phyloP scores from a whole-genome alignment of 2,329 filamentous ascomycete species.

The Sporothrix mexicana region DNA sequence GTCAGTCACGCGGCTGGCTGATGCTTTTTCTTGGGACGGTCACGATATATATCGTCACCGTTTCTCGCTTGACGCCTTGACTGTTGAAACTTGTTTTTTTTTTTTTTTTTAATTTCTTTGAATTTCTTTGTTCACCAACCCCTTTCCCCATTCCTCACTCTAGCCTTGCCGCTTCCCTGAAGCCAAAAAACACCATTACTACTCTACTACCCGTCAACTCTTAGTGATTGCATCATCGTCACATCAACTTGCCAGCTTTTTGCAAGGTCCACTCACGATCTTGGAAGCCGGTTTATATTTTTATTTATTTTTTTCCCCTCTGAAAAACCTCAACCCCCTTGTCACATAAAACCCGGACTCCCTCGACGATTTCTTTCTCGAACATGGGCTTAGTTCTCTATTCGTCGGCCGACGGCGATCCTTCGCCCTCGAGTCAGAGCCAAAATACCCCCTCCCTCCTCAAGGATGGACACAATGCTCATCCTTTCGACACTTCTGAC shows the following conservation, averaged over 20 bases:
- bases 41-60: slow-evolving; percentile 23
- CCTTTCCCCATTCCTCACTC: too few relatives aligned
- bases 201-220: too few relatives aligned
- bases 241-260: neutral
- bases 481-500: too few relatives aligned
- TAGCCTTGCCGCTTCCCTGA: too few relatives aligned
- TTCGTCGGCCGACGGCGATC: slow-evolving; percentile 1
- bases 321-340: neutral
- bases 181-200: too few relatives aligned
- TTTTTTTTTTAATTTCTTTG: neutral
- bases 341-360: neutral
- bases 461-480: neutral
- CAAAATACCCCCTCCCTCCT: neutral
- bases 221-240: slow-evolving; percentile 19
- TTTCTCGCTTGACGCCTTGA: slow-evolving; percentile 13
- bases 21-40: neutral
- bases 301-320: neutral
- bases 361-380: neutral
- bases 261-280: neutral
- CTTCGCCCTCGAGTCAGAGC: slow-evolving; percentile 11
- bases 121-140: neutral
- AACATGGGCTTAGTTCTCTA: slow-evolving; percentile 25
- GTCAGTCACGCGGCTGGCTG: neutral
- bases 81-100: neutral
- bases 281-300: neutral